These are phyloP conservation scores for Fusarium sp. DNA, from an alignment of 2,329 filamentous ascomycete genomes.

Conservation along the genomic window DNA sequence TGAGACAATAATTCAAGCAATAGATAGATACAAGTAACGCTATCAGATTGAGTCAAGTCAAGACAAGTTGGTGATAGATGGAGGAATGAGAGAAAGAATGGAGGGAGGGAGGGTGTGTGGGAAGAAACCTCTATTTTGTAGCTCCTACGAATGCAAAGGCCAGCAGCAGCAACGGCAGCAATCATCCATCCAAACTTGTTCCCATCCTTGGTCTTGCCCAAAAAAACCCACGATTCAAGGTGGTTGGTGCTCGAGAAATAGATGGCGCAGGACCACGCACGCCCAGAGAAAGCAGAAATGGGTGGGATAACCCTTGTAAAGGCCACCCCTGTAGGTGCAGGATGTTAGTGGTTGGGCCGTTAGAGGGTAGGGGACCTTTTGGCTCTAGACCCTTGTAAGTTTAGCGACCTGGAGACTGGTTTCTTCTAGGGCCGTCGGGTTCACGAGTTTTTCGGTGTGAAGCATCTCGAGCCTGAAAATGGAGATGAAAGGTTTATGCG, in stretches of 20 bases:
- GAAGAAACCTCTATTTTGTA: constrained; percentile 30
- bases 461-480: neutral
- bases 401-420: neutral
- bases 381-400: neutral
- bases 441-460: constrained; percentile 2
- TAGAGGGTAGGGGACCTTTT: neutral
- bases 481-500: constrained; percentile 14
- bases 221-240: constrained; percentile 3
- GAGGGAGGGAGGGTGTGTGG: constrained; percentile 20
- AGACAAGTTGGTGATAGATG: neutral
- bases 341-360: constrained; percentile 31
- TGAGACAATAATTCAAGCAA: neutral
- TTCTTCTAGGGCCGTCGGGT: neutral
- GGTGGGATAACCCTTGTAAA: constrained; percentile 28
- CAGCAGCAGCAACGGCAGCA: neutral
- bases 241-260: constrained; percentile 35
- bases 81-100: neutral
- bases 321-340: constrained; percentile 16
- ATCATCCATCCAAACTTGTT: constrained; percentile 12
- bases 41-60: neutral
- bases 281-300: neutral
- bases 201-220: neutral
- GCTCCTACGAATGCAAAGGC: neutral
- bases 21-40: neutral
- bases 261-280: constrained; percentile 35